A percentile compares a stretch with the other conserved stretches of the same genome.
Evolutionary conservation across 2,329 filamentous ascomycete genomes (phyloP).

Genomic region (Pseudogymnoascus sp.): DNA sequence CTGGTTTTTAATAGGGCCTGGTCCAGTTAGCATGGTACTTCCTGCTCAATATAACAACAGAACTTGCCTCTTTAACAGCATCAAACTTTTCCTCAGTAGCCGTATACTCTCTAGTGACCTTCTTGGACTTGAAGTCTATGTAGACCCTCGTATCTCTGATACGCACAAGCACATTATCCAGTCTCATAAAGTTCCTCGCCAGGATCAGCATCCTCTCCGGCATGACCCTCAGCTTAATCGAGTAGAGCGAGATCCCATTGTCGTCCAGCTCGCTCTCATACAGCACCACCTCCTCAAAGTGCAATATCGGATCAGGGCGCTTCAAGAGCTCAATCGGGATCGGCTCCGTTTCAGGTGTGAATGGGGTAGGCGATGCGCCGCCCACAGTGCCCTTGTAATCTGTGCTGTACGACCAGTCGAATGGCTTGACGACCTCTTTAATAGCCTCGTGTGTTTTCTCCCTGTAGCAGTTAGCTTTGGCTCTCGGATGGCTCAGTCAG

Average conservation of each 20-base stretch:
- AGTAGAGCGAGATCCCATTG: conserved; percentile 87
- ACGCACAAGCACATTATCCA: conserved; percentile 82
- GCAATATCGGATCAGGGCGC: conserved; percentile 84
- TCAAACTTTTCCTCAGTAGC: conserved; percentile 77
- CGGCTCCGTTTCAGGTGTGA: conserved; percentile 27
- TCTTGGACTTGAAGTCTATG: conserved; percentile 71
- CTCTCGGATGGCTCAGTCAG: background rate
- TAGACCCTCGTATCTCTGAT: conserved; percentile 87
- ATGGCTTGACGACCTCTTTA: conserved; percentile 88
- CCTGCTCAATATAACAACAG: background rate
- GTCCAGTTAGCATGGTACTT: background rate
- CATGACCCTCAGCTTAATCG: conserved; percentile 89
- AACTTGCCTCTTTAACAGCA: conserved; percentile 59
- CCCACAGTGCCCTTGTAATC: conserved; percentile 67
- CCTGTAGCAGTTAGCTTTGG: conserved; percentile 39
- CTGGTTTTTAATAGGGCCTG: conserved; percentile 41
- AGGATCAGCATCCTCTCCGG: conserved; percentile 78
- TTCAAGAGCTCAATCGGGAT: conserved; percentile 84
- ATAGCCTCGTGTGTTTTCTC: conserved; percentile 76
- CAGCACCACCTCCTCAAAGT: conserved; percentile 92
- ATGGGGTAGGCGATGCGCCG: conserved; percentile 22
- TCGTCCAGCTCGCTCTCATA: conserved; percentile 98
- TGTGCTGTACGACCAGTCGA: conserved; percentile 97
- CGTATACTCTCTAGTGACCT: conserved; percentile 82
- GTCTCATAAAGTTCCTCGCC: conserved; percentile 78